Percentiles rank a stretch among this genome's conserved stretches.
Evolutionary conservation across 2,329 filamentous ascomycete genomes (phyloP).

Genomic region (Pyrenochaeta sp.): DNA sequence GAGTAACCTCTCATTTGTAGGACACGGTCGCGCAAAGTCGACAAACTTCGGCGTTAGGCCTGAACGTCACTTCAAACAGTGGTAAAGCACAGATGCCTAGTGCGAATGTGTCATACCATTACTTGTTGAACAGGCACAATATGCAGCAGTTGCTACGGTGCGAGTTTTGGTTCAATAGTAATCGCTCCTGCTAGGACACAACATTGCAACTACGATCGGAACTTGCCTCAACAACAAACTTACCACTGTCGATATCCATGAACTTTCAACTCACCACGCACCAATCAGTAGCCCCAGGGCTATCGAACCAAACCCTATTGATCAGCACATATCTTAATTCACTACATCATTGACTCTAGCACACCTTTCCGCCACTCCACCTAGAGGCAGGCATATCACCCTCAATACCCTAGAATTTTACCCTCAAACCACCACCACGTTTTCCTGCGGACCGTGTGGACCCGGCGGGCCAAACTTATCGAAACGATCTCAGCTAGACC

Average conservation of each 20-base stretch:
- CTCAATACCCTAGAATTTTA: slow-evolving; percentile 1
- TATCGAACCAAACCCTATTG: slow-evolving; percentile 10
- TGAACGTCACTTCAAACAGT: too few relatives aligned
- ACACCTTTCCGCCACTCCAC: neutral
- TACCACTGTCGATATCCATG: neutral
- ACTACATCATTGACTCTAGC: neutral
- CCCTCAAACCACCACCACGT: slow-evolving; percentile 16
- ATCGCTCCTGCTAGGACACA: neutral
- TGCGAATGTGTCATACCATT: too few relatives aligned
- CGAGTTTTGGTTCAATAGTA: neutral
- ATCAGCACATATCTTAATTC: slow-evolving; percentile 3
- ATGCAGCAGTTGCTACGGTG: neutral
- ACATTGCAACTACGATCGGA: neutral
- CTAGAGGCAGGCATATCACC: neutral
- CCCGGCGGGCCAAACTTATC: slow-evolving; percentile 10
- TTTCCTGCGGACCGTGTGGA: slow-evolving; percentile 15
- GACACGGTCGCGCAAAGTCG: too few relatives aligned
- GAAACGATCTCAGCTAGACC: slow-evolving; percentile 5
- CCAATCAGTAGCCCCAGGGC: slow-evolving; percentile 2
- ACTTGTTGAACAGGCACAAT: neutral
- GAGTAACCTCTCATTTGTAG: neutral
- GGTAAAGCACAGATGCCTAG: too few relatives aligned
- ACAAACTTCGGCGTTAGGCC: too few relatives aligned
- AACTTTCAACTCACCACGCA: neutral
- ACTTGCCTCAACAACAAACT: slow-evolving; percentile 6